phyloP scores from a whole-genome alignment of 2,329 filamentous ascomycete species.

The Emergomyces africanus region DNA sequence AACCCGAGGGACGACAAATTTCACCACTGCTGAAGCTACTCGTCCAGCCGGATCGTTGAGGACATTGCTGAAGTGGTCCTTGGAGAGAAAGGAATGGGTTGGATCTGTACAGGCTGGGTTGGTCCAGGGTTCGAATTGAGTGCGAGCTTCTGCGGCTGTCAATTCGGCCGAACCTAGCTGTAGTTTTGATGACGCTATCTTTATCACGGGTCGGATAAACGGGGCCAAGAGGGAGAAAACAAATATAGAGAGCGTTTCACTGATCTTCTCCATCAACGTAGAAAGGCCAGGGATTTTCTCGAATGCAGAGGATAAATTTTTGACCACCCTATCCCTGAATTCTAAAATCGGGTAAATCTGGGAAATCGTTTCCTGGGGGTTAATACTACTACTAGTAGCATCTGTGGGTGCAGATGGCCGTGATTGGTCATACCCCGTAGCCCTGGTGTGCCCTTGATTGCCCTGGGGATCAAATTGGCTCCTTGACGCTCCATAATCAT shows the following conservation, averaged over 20 bases:
- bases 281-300: slow-evolving; percentile 88
- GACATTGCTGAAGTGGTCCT: slow-evolving; percentile 72
- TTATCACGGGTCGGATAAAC: slow-evolving; percentile 85
- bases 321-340: slow-evolving; percentile 89
- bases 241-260: slow-evolving; percentile 84
- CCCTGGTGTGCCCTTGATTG: slow-evolving; percentile 4
- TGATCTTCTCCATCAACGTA: slow-evolving; percentile 81
- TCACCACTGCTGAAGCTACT: slow-evolving; percentile 60
- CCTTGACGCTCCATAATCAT: slow-evolving; percentile 14
- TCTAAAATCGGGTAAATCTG: slow-evolving; percentile 92
- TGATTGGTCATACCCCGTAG: slow-evolving; percentile 19
- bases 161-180: slow-evolving; percentile 73
- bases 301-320: slow-evolving; percentile 70
- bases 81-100: slow-evolving; percentile 70
- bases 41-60: slow-evolving; percentile 66
- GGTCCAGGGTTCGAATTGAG: slow-evolving; percentile 70
- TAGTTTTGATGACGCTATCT: slow-evolving; percentile 66
- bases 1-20: slow-evolving; percentile 77
- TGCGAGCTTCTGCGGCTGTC: slow-evolving; percentile 53
- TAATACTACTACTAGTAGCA: no score
- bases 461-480: slow-evolving; percentile 13
- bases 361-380: slow-evolving; percentile 60
- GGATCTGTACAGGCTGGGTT: slow-evolving; percentile 63
- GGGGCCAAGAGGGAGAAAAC: slow-evolving; percentile 82
- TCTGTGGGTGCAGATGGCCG: slow-evolving; percentile 24